A percentile compares a stretch with the other conserved stretches of the same genome.
Conservation (phyloP, 805 yeast species). For the Lipomyces yamanashiensis region DNA sequence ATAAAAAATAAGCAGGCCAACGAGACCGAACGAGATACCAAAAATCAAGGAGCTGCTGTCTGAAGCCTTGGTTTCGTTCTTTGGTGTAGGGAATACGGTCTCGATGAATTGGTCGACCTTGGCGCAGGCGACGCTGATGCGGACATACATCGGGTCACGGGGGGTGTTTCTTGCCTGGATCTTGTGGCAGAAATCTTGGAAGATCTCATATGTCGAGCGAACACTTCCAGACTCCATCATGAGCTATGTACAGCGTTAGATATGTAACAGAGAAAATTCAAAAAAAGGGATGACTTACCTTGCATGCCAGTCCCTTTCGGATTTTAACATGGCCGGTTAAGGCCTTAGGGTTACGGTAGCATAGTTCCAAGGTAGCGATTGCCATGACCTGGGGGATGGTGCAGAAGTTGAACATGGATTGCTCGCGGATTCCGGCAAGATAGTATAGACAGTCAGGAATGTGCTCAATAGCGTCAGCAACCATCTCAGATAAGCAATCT, state of each 20-base stretch:
- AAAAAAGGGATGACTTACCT: slow-evolving; percentile 4
- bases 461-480: slow-evolving; percentile 76
- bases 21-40: slow-evolving; percentile 7
- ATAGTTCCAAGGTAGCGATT: slow-evolving; percentile 85
- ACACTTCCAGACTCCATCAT: slow-evolving; percentile 75
- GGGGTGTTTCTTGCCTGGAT: slow-evolving; percentile 83
- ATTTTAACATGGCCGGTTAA: slow-evolving; percentile 78
- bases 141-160: slow-evolving; percentile 82
- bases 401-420: slow-evolving; percentile 85
- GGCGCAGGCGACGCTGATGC: slow-evolving; percentile 83
- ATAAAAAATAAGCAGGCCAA: slow-evolving; percentile 8
- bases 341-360: slow-evolving; percentile 78
- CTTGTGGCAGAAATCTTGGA: slow-evolving; percentile 69
- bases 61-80: background rate
- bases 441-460: slow-evolving; percentile 76
- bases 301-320: slow-evolving; percentile 77
- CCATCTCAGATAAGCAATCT: slow-evolving; percentile 79
- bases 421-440: slow-evolving; percentile 76
- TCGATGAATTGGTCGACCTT: slow-evolving; percentile 89
- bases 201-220: slow-evolving; percentile 74
- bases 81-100: slow-evolving; percentile 37
- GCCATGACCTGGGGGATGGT: slow-evolving; percentile 99
- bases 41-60: background rate
- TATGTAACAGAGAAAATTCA: background rate
- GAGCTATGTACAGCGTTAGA: slow-evolving; percentile 48